A percentile compares a stretch with the other conserved stretches of the same genome.
phyloP scores from a whole-genome alignment of 805 yeast genomes.

The Zygosaccharomyces kombuchaensis region DNA sequence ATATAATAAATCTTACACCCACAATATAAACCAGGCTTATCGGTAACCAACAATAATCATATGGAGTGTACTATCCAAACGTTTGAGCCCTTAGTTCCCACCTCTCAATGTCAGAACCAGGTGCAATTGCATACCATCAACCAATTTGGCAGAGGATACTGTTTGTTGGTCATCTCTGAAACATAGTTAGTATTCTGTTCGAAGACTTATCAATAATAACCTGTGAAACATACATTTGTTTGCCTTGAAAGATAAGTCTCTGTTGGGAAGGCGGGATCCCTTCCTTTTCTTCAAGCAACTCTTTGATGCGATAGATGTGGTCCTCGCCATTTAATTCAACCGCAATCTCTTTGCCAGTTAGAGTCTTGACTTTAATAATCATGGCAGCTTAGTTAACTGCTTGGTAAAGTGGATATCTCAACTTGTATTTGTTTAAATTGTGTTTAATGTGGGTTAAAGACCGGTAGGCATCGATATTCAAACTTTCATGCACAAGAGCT shows the following conservation, averaged over 20 bases:
- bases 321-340: constrained; percentile 35
- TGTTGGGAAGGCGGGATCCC: constrained; percentile 98
- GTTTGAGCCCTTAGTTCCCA: constrained; percentile 40
- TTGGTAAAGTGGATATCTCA: not conserved
- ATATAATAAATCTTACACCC: not conserved
- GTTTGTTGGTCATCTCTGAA: constrained; percentile 68
- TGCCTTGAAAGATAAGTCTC: constrained; percentile 83
- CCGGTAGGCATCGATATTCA: not conserved
- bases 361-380: constrained; percentile 30
- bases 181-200: constrained; percentile 19
- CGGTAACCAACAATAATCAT: not conserved
- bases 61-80: not conserved
- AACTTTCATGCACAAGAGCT: constrained; percentile 1
- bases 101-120: constrained; percentile 91
- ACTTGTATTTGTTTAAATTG: not conserved
- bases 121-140: constrained; percentile 83
- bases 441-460: not conserved
- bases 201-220: not conserved
- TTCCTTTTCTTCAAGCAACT: constrained; percentile 89
- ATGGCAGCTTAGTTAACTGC: not conserved
- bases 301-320: constrained; percentile 68
- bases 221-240: constrained; percentile 61
- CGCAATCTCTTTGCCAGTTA: constrained; percentile 37
- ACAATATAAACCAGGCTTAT: not conserved
- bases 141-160: constrained; percentile 66